phyloP scores from a whole-genome alignment of 2,329 filamentous ascomycete genomes.

The Aspergillus jensenii region DNA sequence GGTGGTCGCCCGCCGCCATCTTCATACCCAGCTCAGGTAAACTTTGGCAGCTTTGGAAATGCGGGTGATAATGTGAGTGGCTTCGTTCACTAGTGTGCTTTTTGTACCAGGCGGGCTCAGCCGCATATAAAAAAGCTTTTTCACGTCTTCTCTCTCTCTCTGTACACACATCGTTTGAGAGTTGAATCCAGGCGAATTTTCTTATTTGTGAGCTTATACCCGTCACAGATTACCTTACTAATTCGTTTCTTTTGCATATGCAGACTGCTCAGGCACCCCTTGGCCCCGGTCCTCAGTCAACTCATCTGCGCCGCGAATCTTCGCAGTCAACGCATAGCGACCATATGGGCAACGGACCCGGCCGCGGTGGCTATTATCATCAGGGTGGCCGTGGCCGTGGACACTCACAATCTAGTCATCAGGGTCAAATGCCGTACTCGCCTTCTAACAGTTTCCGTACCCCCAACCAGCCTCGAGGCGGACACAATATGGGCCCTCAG shows the following conservation, averaged over 20 bases:
- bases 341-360: slow-evolving; percentile 52
- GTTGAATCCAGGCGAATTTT: neutral
- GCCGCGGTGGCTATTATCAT: slow-evolving; percentile 54
- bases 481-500: slow-evolving; percentile 52
- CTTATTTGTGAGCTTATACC: neutral
- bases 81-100: neutral
- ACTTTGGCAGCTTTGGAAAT: slow-evolving; percentile 82
- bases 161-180: neutral
- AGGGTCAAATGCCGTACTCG: slow-evolving; percentile 54
- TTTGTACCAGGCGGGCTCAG: neutral
- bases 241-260: slow-evolving; percentile 39
- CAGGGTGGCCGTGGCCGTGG: slow-evolving; percentile 58
- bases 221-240: neutral
- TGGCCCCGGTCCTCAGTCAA: slow-evolving; percentile 63
- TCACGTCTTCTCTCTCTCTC: neutral
- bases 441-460: slow-evolving; percentile 55
- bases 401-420: slow-evolving; percentile 54
- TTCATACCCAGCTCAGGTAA: slow-evolving; percentile 67
- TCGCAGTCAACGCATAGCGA: slow-evolving; percentile 76
- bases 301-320: slow-evolving; percentile 82
- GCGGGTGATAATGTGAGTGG: slow-evolving; percentile 66
- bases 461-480: slow-evolving; percentile 52
- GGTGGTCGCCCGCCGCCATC: slow-evolving; percentile 83
- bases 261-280: slow-evolving; percentile 60
- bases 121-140: neutral